phyloP scores from a whole-genome alignment of 2,329 filamentous ascomycete species.

The Neurospora sp. region DNA sequence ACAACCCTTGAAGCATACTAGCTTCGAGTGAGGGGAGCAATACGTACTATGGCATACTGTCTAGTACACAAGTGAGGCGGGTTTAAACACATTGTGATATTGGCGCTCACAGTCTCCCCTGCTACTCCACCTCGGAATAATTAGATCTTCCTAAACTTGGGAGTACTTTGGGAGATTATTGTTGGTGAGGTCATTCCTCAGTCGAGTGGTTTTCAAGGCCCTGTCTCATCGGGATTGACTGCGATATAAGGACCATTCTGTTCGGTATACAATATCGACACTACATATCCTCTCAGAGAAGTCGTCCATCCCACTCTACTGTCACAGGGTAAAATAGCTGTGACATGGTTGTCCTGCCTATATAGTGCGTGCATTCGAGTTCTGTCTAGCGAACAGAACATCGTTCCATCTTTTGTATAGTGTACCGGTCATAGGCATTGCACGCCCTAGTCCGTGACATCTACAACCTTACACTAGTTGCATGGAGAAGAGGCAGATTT shows the following conservation, averaged over 20 bases:
- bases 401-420: too few relatives aligned
- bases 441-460: too few relatives aligned
- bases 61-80: background rate
- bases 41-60: background rate
- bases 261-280: background rate
- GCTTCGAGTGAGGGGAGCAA: background rate
- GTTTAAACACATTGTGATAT: background rate
- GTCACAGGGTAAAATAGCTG: too few relatives aligned
- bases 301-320: background rate
- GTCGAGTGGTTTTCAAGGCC: background rate
- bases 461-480: background rate
- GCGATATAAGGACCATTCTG: background rate
- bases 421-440: too few relatives aligned
- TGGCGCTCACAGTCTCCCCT: background rate
- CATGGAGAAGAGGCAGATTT: background rate
- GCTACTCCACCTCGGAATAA: background rate
- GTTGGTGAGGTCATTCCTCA: background rate
- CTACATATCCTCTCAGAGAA: background rate
- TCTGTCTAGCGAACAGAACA: too few relatives aligned
- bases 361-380: too few relatives aligned
- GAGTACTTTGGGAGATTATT: background rate
- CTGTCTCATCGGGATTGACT: background rate
- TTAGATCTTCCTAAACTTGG: background rate
- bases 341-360: too few relatives aligned
- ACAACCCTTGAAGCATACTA: background rate